Evolutionary conservation across 768 basidiomycete genomes (phyloP), one percentile per base, ranked within the genome.

Genomic region (Daedaleopsis sinensis): DNA sequence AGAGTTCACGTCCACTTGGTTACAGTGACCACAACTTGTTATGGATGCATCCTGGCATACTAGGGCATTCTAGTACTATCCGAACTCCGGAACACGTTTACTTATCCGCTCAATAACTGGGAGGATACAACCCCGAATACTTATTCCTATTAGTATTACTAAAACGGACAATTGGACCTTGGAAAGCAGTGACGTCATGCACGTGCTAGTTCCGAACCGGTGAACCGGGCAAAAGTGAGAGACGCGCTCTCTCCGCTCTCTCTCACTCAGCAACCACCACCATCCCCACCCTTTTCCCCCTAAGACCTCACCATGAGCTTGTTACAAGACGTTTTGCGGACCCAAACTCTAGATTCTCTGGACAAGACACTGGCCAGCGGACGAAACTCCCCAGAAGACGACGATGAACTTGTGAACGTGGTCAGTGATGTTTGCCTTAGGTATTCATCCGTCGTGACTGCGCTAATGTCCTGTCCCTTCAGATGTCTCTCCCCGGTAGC

Each of bases 401-500:
- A 91, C 65, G 88, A 90, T 21, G 62, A 64, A 68, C 77, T 89
- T 60, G 83, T 92, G 68, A 84, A 83, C 67, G 90, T 92, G 36
- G 89, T 90, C 70, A 60, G 88, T 82, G 35, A 61, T 23, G 38
- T 44, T 39, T 46, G 32, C 9, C n/a, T 42, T 43, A 16, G 37
- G 39, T 32, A 12, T 12, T 8, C 24, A 47, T 55, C 49, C 21
- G 3, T 23, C 52, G 46, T 60, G 46, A 37, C 43, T 55, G 56
- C n/a, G 15, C 19, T n/a, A 21, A n/a, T 6, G 6, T 11, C 27
- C 52, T 44, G 65, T 54, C 35, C 47, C 53, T 36, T 27, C 64
- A 91, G 89, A 80, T 86, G 16, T 91, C 90, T 15, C 66, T 83
- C 0, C 88, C 89, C 13, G 87, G 84, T 10, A 88, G 89, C 5